Conservation (phyloP, 192 early-diverging fungal genomes). For the Coemansia sp. region DNA sequence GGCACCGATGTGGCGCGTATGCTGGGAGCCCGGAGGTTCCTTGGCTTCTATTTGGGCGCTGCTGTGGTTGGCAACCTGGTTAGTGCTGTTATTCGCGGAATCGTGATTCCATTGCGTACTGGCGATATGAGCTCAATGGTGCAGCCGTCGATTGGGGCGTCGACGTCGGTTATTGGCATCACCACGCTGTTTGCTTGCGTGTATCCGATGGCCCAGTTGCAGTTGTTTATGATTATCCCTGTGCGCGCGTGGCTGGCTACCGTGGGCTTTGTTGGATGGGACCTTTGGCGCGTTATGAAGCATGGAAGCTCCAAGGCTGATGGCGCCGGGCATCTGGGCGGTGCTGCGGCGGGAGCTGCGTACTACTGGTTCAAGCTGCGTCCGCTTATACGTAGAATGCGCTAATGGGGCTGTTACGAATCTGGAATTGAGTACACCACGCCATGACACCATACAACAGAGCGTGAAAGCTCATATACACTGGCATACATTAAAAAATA, state of each 20-base stretch:
- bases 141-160: constrained; percentile 49
- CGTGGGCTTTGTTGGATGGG: constrained; percentile 46
- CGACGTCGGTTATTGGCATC: constrained; percentile 43
- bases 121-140: constrained; percentile 9
- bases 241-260: constrained; percentile 46
- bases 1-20: constrained; percentile 33
- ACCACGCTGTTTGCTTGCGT: constrained; percentile 53
- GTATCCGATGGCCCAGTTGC: constrained; percentile 36
- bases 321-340: constrained; percentile 58
- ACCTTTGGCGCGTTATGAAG: constrained; percentile 31
- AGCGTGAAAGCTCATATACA: neutral
- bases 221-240: constrained; percentile 48
- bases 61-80: constrained; percentile 31
- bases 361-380: constrained; percentile 58
- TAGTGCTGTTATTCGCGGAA: constrained; percentile 37
- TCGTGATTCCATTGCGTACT: constrained; percentile 12
- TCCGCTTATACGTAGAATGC: constrained; percentile 44
- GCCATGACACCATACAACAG: neutral
- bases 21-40: constrained; percentile 32
- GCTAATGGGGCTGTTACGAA: constrained; percentile 1
- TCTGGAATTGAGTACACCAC: neutral
- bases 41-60: constrained; percentile 44
- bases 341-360: constrained; percentile 42
- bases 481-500: too few species aligned
- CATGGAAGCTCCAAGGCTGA: constrained; percentile 26